phyloP scores from a whole-genome alignment of 108 stramenopile species.

The Cyclotella choctawhatcheeana region DNA sequence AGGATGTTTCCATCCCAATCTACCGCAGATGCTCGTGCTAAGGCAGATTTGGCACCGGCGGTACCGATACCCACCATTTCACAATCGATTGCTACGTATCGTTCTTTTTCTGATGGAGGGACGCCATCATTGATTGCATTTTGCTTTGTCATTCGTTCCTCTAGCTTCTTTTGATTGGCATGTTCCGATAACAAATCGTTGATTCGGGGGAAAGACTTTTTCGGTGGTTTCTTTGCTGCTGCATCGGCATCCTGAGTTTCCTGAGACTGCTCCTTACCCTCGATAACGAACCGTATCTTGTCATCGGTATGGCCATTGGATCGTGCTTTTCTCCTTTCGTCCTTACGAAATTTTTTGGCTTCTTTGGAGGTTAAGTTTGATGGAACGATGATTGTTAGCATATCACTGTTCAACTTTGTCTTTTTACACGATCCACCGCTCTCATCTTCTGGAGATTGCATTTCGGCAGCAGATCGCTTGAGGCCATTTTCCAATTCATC shows the following conservation, averaged over 20 bases:
- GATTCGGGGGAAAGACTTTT: slow-evolving; percentile 70
- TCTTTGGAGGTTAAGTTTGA: slow-evolving; percentile 61
- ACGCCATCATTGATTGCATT: slow-evolving; percentile 54
- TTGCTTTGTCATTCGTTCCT: slow-evolving; percentile 37
- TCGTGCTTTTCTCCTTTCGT: slow-evolving; percentile 70
- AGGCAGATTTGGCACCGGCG: slow-evolving; percentile 76
- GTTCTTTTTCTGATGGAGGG: slow-evolving; percentile 42
- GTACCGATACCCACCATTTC: slow-evolving; percentile 98
- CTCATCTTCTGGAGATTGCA: slow-evolving; percentile 1
- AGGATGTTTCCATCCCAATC: slow-evolving; percentile 80
- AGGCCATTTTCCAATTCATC: background rate
- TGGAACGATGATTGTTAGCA: slow-evolving; percentile 53
- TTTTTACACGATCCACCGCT: slow-evolving; percentile 12
- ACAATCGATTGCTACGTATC: slow-evolving; percentile 93
- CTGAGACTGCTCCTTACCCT: slow-evolving; percentile 33
- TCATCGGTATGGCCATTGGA: slow-evolving; percentile 57
- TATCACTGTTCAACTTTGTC: slow-evolving; percentile 9
- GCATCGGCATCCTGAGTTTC: background rate
- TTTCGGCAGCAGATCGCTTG: slow-evolving; percentile 39
- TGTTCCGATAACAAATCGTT: slow-evolving; percentile 75
- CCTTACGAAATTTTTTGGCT: slow-evolving; percentile 86
- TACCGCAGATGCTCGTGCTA: slow-evolving; percentile 89
- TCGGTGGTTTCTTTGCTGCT: slow-evolving; percentile 23
- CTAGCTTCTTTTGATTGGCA: slow-evolving; percentile 46
- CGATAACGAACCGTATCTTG: slow-evolving; percentile 58